Base-by-base conservation (phyloP, 164 flowering plant species). In the Chimonanthus praecox region DNA sequence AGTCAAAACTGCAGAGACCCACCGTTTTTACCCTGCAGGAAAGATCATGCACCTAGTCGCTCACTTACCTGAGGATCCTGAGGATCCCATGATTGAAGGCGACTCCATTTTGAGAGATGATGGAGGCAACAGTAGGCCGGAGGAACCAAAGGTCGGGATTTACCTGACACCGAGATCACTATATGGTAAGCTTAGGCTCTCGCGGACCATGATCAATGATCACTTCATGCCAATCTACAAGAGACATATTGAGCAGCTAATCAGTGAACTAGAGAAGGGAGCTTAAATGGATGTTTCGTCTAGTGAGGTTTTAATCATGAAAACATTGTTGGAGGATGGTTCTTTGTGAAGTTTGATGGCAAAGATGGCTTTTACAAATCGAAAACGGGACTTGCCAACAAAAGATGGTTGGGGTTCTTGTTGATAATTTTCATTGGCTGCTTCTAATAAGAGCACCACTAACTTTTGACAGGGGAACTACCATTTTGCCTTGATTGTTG, bases 171-270 rank as follows among this genome's bases (percentile, higher is more conserved):
- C 90, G 3, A 84, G 99, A 70, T 81, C 88, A 4, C 78, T 90
- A 49, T 95, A 95, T 68, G 88, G 97, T 75, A 95, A 90, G 71
- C 68, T 95, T 76, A 86, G 98, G 85, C 85, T 95, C 46, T 93
- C 97, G 0, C 90, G 88, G 72, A 86, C 89, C 68, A 95, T 95
- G 99, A 83, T 95, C 43, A 85, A 83, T 61, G 99, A 95, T 76
- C 99, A 95, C 80, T 89, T 91, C 75, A 95, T 95, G 99, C 99
- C 97, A 0, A 88, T 83, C 58, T 93, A 95, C 74, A 87, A 90
- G 83, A 87, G 90, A 75, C 92, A 92, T 75, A 88, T 95, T 7
- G 99, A 91, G 64, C 87, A 81, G 74, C 76, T 93, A 71, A 90
- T 95, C 20, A 72, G 66, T 73, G 91, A 88, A 67, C 86, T 91